Evolutionary conservation across 306 rosid genomes (phyloP).

Genomic region (Cicer bijugum): DNA sequence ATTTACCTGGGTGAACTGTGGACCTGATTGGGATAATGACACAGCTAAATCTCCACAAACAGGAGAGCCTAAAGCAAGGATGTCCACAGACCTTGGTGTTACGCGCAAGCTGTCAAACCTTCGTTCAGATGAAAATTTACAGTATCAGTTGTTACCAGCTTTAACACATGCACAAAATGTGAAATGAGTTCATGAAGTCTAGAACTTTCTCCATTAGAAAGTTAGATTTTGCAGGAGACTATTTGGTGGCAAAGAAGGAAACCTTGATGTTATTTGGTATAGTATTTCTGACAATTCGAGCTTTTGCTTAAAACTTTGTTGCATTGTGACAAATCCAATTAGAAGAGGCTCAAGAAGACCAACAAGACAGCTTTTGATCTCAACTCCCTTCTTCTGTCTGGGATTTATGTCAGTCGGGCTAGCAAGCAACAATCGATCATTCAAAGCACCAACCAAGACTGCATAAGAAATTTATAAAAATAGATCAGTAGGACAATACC

Average conservation of each 20-base stretch:
- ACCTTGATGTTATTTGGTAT: slow-evolving; percentile 98
- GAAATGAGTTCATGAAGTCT: slow-evolving; percentile 34
- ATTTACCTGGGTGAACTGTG: slow-evolving; percentile 94
- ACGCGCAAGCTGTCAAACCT: slow-evolving; percentile 99
- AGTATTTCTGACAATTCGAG: slow-evolving; percentile 92
- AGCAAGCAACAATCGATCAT: slow-evolving; percentile 87
- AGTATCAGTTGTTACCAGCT: slow-evolving; percentile 41
- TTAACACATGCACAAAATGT: slow-evolving; percentile 39
- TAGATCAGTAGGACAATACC: slow-evolving; percentile 43
- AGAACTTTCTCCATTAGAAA: slow-evolving; percentile 18
- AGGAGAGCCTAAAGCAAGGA: slow-evolving; percentile 95
- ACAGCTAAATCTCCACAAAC: slow-evolving; percentile 99
- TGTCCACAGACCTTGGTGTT: slow-evolving; percentile 94
- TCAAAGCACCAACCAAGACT: slow-evolving; percentile 89
- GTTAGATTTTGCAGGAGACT: slow-evolving; percentile 29
- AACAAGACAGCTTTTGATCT: slow-evolving; percentile 93
- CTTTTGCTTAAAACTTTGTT: slow-evolving; percentile 90
- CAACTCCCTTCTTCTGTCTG: slow-evolving; percentile 80
- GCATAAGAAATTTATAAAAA: slow-evolving; percentile 50
- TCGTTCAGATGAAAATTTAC: slow-evolving; percentile 51
- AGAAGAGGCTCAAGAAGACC: slow-evolving; percentile 99
- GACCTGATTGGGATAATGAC: slow-evolving; percentile 96
- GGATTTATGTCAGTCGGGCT: slow-evolving; percentile 88
- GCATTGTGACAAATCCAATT: slow-evolving; percentile 97
- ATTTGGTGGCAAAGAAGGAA: slow-evolving; percentile 44